phyloP scores from a whole-genome alignment of 2,329 filamentous ascomycete species.

The Biscogniauxia marginata region DNA sequence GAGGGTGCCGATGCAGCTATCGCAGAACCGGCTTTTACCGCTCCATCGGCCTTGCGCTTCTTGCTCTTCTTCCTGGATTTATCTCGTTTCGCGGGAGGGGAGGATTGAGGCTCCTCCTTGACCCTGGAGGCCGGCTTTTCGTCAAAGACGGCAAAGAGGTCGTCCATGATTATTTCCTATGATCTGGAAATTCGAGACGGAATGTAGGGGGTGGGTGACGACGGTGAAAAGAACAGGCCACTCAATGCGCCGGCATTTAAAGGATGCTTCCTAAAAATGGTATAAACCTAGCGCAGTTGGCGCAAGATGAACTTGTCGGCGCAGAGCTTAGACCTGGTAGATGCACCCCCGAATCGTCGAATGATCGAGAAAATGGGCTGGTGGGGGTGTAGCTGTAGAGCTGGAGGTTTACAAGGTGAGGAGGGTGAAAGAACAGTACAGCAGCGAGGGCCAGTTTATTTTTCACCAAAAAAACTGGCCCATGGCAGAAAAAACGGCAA shows the following conservation, averaged over 20 bases:
- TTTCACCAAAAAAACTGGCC: slow-evolving; percentile 17
- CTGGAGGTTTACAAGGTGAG: background rate
- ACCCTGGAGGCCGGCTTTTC: slow-evolving; percentile 54
- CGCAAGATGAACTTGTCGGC: background rate
- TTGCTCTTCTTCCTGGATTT: slow-evolving; percentile 60
- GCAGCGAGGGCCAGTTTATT: slow-evolving; percentile 14
- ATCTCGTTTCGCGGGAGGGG: slow-evolving; percentile 34
- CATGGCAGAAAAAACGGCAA: slow-evolving; percentile 27
- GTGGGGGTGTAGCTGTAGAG: background rate
- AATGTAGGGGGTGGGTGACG: background rate
- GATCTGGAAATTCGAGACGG: background rate
- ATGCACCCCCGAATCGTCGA: background rate
- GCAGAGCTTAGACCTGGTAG: background rate
- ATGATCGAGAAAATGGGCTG: background rate
- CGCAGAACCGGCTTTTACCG: slow-evolving; percentile 56
- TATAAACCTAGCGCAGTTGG: background rate
- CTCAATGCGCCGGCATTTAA: background rate
- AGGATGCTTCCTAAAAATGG: background rate
- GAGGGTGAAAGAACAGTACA: slow-evolving; percentile 1
- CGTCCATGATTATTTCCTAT: slow-evolving; percentile 57
- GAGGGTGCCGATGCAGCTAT: slow-evolving; percentile 33
- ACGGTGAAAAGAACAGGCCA: background rate
- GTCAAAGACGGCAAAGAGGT: slow-evolving; percentile 81
- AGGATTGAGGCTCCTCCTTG: slow-evolving; percentile 34
- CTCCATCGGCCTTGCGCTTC: slow-evolving; percentile 83